Conservation (phyloP, 2,329 filamentous ascomycete genomes). For the Apiospora pterosperma region DNA sequence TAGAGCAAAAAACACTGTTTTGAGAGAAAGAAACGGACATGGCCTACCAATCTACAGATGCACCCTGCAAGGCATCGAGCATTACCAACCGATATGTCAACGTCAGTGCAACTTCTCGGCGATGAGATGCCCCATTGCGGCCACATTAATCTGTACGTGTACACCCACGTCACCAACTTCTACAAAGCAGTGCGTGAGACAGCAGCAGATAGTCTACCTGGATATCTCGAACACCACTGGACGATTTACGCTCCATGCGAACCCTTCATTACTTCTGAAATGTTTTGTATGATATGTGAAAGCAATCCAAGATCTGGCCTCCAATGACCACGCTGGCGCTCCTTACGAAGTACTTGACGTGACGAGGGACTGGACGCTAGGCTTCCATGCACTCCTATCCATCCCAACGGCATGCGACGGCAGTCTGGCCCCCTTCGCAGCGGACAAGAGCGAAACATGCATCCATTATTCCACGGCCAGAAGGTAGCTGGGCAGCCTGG, state of each 20-base stretch:
- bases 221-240: neutral
- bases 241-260: neutral
- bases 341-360: neutral
- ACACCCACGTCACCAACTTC: no score
- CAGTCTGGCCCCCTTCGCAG: neutral
- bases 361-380: neutral
- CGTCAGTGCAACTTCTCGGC: neutral
- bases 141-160: neutral
- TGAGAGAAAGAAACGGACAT: neutral
- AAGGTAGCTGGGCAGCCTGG: slow-evolving; percentile 4
- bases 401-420: neutral
- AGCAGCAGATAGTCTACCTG: neutral
- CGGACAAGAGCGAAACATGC: neutral
- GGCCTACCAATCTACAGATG: neutral
- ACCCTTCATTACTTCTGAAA: neutral
- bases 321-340: neutral
- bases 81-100: neutral
- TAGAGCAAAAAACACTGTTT: neutral
- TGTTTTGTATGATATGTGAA: neutral
- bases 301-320: neutral
- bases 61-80: neutral
- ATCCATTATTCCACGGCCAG: neutral
- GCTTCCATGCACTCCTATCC: neutral
- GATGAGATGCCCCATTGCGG: neutral
- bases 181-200: neutral